Base-by-base conservation (phyloP, 2,329 filamentous ascomycete species). In the Conoideocrella luteorostrata region DNA sequence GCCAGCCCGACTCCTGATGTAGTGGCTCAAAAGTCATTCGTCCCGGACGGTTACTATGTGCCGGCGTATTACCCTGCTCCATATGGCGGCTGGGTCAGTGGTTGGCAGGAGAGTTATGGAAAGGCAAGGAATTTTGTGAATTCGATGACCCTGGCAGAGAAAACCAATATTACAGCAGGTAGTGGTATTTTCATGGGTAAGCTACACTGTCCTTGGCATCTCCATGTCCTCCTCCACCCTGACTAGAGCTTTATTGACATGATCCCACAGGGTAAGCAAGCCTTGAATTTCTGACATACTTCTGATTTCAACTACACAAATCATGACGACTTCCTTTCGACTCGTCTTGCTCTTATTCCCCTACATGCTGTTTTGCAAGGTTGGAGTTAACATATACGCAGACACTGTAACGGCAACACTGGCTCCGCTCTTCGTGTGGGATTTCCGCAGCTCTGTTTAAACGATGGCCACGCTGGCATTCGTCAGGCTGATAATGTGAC, bases 141-240 rank as follows among this genome's bases (percentile, higher is more conserved):
- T 42, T 75, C 79, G 38, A 87, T 91, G 85, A 90, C 85, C 0
- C 63, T 91, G 44, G 85, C 84, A 2, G 86, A 90, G 60, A 91
- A 90, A 66, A 82, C 84, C 4, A 90, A 89, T 56, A 72, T 89
- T 41, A 88, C 84, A 0, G 77, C 77, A 2, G 86, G 86, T 4
- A 82, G 76, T 1, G 85, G 85, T 1, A 73, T 82, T 33, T 83
- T 72, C 50, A 89, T 88, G 85, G 84, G 76, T 69, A 57, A 51
- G 56, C 53, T 11, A 12, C n/a, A 7, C 30, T 23, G 11, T 37
- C 21, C 5, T 18, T 13, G 43, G 11, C 7, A 6, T 24, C 7
- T 9, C 1, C n/a, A 15, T 2, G n/a, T n/a, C n/a, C n/a, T n/a
- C n/a, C n/a, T n/a, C n/a, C n/a, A n/a, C n/a, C n/a, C n/a, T n/a